phyloP scores from a whole-genome alignment of 2,329 filamentous ascomycete genomes.

The Torrubiella hemipterigena region DNA sequence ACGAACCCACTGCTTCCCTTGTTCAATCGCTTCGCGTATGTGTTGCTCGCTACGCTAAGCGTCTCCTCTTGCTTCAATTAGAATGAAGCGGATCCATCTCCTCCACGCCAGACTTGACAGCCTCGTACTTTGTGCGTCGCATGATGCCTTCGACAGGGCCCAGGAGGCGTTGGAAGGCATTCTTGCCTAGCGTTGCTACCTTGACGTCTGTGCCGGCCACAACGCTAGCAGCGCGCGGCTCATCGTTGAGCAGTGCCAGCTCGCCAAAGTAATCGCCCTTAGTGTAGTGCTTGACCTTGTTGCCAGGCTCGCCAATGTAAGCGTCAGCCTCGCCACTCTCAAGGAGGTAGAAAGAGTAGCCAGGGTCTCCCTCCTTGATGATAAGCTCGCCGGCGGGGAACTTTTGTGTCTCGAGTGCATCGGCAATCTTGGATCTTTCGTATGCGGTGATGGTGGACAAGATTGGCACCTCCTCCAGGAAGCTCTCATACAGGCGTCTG shows the following conservation, averaged over 20 bases:
- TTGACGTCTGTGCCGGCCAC: constrained; percentile 79
- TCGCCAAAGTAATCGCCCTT: constrained; percentile 98
- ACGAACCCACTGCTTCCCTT: too few relatives aligned
- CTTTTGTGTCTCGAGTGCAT: constrained; percentile 86
- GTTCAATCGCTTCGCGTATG: too few relatives aligned
- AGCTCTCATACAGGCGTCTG: constrained; percentile 92
- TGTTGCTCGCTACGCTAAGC: too few relatives aligned
- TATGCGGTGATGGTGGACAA: constrained; percentile 76
- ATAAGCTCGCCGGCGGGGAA: constrained; percentile 70
- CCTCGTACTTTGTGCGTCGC: constrained; percentile 60
- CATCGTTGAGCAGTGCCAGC: constrained; percentile 84
- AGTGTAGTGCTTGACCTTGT: constrained; percentile 66
- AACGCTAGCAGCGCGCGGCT: constrained; percentile 82
- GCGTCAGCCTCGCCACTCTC: constrained; percentile 81
- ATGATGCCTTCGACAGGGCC: constrained; percentile 92
- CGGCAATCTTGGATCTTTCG: constrained; percentile 93
- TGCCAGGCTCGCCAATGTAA: constrained; percentile 61
- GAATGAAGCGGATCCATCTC: constrained; percentile 54
- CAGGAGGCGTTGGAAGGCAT: constrained; percentile 85
- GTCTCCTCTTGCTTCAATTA: too few relatives aligned
- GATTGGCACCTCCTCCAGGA: constrained; percentile 86
- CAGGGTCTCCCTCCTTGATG: constrained; percentile 83
- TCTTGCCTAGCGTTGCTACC: constrained; percentile 83
- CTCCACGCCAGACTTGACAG: constrained; percentile 49
- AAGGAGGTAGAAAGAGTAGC: constrained; percentile 82